Percentiles rank a stretch among this genome's conserved stretches.
phyloP scores from a whole-genome alignment of 2,329 filamentous ascomycete species.

The Periconia sp. region DNA sequence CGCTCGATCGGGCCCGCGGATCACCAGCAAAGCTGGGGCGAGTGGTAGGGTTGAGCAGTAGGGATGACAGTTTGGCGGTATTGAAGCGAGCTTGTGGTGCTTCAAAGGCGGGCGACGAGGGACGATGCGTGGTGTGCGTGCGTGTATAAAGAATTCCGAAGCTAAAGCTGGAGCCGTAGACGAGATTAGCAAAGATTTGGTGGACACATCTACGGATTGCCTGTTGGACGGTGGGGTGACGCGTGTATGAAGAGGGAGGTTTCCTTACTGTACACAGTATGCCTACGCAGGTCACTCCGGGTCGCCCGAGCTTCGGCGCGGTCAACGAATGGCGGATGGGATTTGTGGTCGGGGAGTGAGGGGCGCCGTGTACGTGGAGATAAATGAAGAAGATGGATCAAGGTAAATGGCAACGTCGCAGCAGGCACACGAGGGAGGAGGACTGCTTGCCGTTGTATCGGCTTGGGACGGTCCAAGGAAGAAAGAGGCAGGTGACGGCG shows the following conservation, averaged over 20 bases:
- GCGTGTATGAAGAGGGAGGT: slow-evolving; percentile 11
- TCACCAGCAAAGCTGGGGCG: slow-evolving; percentile 82
- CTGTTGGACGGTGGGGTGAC: slow-evolving; percentile 26
- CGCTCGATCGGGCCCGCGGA: slow-evolving; percentile 54
- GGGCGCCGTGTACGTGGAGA: background rate
- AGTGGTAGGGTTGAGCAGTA: slow-evolving; percentile 80
- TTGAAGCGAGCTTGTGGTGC: slow-evolving; percentile 45
- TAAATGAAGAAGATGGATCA: background rate
- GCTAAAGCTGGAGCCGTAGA: background rate
- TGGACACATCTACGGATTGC: slow-evolving; percentile 9
- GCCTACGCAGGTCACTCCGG: slow-evolving; percentile 15
- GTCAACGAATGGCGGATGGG: slow-evolving; percentile 23
- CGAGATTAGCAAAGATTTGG: background rate
- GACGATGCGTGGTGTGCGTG: slow-evolving; percentile 1
- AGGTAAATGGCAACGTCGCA: background rate
- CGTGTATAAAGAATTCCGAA: slow-evolving; percentile 2
- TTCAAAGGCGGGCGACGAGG: slow-evolving; percentile 4
- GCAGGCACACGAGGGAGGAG: too few relatives aligned
- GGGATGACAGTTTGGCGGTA: slow-evolving; percentile 96
- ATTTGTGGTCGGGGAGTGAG: slow-evolving; percentile 1
- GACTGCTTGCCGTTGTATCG: background rate
- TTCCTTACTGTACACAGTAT: background rate
- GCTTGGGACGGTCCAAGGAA: background rate
- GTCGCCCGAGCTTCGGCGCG: slow-evolving; percentile 25
- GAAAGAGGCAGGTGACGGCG: background rate